Conservation (phyloP, 192 early-diverging fungal species). For the Backusella morwellensis region DNA sequence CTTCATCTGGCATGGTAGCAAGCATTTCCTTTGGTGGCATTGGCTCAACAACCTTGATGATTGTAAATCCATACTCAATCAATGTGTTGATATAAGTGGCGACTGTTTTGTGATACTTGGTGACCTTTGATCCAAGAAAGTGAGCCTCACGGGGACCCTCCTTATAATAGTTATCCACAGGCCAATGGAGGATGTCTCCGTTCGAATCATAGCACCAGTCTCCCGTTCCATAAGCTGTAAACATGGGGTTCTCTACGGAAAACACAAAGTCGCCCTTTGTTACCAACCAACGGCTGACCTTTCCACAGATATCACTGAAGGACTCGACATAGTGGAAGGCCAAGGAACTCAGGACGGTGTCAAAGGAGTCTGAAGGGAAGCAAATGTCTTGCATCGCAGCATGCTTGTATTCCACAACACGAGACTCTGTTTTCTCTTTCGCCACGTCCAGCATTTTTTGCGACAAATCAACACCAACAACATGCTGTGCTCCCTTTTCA, state of each 20-base stretch:
- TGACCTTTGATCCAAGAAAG: slow-evolving; percentile 4
- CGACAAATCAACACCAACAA: slow-evolving; percentile 15
- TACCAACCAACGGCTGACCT: background rate
- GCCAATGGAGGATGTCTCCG: slow-evolving; percentile 2
- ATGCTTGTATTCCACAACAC: background rate
- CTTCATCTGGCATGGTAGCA: background rate
- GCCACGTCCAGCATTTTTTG: slow-evolving; percentile 17
- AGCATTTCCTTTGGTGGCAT: background rate
- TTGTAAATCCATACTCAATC: slow-evolving; percentile 3
- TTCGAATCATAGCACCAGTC: slow-evolving; percentile 4
- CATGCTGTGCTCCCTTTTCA: background rate
- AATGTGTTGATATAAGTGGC: slow-evolving; percentile 15
- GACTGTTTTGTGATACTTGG: slow-evolving; percentile 21
- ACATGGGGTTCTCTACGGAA: slow-evolving; percentile 16
- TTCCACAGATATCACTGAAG: background rate
- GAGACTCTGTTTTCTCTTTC: background rate
- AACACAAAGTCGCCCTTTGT: slow-evolving; percentile 11
- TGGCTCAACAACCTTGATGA: slow-evolving; percentile 14
- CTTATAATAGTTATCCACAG: slow-evolving; percentile 10
- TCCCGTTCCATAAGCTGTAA: slow-evolving; percentile 16
- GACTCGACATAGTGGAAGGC: slow-evolving; percentile 15
- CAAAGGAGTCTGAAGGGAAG: slow-evolving; percentile 2
- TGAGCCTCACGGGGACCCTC: background rate
- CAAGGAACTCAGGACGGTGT: slow-evolving; percentile 12
- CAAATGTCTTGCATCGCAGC: background rate